Base-by-base conservation (phyloP, 2,329 filamentous ascomycete species). In the Pseudogymnoascus sp. region DNA sequence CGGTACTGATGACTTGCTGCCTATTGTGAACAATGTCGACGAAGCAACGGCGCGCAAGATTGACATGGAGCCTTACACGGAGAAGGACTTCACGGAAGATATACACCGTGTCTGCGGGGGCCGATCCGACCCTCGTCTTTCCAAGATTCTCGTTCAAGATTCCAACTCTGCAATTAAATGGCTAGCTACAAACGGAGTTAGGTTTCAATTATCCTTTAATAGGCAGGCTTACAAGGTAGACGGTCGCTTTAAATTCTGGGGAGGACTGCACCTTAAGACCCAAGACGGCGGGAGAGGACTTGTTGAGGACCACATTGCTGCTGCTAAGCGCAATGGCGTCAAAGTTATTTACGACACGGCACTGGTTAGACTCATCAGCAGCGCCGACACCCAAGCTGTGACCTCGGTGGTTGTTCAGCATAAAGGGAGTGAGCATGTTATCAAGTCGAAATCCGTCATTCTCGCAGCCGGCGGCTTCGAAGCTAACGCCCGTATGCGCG, bases 141-240 rank as follows among this genome's bases (percentile, higher is more conserved):
- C 77, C 0, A 69, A 73, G 13, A 72, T 74, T 0, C 72, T 88
- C 1, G 76, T 88, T 0, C 65, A 74, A 1, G 79, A 85, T 18
- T 82, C 79, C 0, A 79, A 78, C 60, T 71, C 69, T 0, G 72
- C 81, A 0, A 72, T 85, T 6, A 78, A 80, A 66, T 87, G 84
- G 84, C 74, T 87, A 1, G 76, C 76, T 1, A 65, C 69, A 55
- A 77, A 82, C 40, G 84, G 84, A 0, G 73, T 86, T 2, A 74
- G 78, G 1, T 87, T 85, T 67, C 79, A 84, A 67, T 73, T 88
- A 2, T 82, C 79, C 1, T 88, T 88, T 71, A 83, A 87, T 63
- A 76, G 86, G 2, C 86, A 89, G 68, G 83, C 86, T 0, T 89
- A 86, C 69, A 76, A 84, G 62, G 78, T 87, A n/a, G 75, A 82